Evolutionary conservation across 257 asterid species (phyloP).

Genomic region (Solanum megistacrolobum): DNA sequence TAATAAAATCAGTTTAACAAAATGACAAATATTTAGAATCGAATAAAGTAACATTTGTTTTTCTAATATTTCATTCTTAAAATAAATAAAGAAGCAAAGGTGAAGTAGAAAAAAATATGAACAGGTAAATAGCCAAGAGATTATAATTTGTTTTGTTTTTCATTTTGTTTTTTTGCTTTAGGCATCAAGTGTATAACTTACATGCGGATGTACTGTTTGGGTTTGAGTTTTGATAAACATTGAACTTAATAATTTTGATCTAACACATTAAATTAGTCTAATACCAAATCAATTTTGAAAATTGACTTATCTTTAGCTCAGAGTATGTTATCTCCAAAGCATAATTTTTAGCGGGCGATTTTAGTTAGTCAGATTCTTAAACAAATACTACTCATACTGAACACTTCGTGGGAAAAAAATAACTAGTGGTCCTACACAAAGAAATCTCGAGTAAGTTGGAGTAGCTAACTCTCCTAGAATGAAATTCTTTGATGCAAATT

Average conservation of each 20-base stretch:
- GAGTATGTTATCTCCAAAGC: too few relatives aligned
- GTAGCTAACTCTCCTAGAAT: too few relatives aligned
- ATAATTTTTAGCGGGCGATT: too few relatives aligned
- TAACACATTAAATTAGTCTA: too few relatives aligned
- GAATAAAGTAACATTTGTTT: not conserved
- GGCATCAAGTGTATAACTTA: not conserved
- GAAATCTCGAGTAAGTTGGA: too few relatives aligned
- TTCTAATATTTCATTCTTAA: not conserved
- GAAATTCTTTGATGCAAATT: not conserved
- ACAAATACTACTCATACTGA: too few relatives aligned
- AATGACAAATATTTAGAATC: not conserved
- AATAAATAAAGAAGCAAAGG: not conserved
- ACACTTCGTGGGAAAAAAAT: too few relatives aligned
- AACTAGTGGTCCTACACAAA: too few relatives aligned
- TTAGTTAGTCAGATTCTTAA: too few relatives aligned
- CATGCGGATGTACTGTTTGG: not conserved
- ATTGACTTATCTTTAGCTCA: too few relatives aligned
- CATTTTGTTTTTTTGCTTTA: not conserved
- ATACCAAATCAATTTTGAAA: too few relatives aligned
- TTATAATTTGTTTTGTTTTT: not conserved
- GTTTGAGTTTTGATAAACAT: not conserved
- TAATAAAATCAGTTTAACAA: not conserved
- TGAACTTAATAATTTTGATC: too few relatives aligned
- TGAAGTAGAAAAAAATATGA: not conserved
- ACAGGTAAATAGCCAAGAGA: not conserved